Evolutionary conservation across 257 asterid genomes (phyloP), one percentile per base, ranked within the genome.

Genomic region (Nicotiana otophora): DNA sequence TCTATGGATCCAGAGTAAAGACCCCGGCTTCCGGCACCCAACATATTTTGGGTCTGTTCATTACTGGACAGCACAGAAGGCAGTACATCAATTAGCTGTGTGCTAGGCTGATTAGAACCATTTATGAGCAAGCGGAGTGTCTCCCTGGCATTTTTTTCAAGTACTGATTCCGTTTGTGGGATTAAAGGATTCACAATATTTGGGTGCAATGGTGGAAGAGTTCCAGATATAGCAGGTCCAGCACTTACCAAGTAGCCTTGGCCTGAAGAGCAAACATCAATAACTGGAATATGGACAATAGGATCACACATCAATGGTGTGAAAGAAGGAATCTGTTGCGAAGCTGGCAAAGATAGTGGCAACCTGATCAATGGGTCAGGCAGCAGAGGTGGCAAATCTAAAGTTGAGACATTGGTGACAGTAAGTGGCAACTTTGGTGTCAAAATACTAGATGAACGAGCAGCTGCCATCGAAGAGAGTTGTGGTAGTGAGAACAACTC

Each of bases 221-320:
- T 82, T 26, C 97, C 86, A 4, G 97, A 87, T 48, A 93, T 91
- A 23, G 91, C 80, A 34, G 94, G 93, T 30, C 98, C 95, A 0
- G 97, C 95, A 68, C 96, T 92, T 68, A 93, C 99, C 75, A 96
- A 66, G 81, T 94, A 96, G n/a, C 98, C 98, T 81, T 91, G 98
- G 68, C 98, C 99, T 7, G 98, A 92, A 7, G 99, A 94, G 88
- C 97, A 96, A 74, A 93, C 84, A 42, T 90, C 98, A 36, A 96
- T 91, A n/a, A 96, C 89, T 10, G 99, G 99, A 81, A 96, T 82
- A 64, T 96, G 99, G 26, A 96, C 97, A 36, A 96, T 94, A 0
- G 99, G 94, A 80, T 96, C 99, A 15, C 98, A 93, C 14, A 93
- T 91, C 42, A 96, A 82, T 82, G 99, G 98, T 0, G 98, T 90